Evolutionary conservation across 495 filamentous ascomycete genomes (phyloP), one percentile per base, ranked within the genome.

Genomic region (Penicillium flavigenum): DNA sequence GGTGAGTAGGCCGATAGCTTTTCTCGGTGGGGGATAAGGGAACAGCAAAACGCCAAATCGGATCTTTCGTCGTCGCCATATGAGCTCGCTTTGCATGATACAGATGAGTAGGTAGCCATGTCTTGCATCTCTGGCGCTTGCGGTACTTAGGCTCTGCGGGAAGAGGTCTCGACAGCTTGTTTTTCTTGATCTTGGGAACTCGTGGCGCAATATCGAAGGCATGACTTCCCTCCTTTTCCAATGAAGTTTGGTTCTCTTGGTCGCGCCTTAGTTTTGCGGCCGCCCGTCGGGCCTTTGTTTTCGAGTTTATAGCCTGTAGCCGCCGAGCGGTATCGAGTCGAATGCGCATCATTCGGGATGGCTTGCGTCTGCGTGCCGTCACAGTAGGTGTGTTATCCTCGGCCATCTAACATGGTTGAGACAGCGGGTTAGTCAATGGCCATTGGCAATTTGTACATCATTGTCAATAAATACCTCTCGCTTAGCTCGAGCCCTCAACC

Each of bases 381-480:
- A 92, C 83, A 0, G 86, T 92, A 1, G 94, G 92, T 0, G 94
- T 96, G 56, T 98, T 97, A 64, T 97, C 94, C 51, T 92, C 89
- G 51, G 76, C 75, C 88, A 95, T 93, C 81, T 83, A 64, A 31
- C 56, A 58, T 41, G 10, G 6, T 26, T 43, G 16, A 49, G 32
- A 42, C 53, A 14, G 26, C 36, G 11, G 31, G 42, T 47, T 38
- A 45, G n/a, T 31, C 22, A 51, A 22, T 0, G 16, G 31, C 19
- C 24, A 5, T 47, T 12, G 6, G 5, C 1, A 7, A 2, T 19
- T 24, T 9, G 26, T 20, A 46, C 7, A 34, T 44, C 14, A 38
- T 36, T 32, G 8, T 9, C 50, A 20, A 27, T 24, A 11, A 49
- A 46, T 71, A 86, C 83, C 79, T 98, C 94, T 65, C 79, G 81